Base-by-base conservation (phyloP, 1,139 yeast genomes). In the Pichia sp. region DNA sequence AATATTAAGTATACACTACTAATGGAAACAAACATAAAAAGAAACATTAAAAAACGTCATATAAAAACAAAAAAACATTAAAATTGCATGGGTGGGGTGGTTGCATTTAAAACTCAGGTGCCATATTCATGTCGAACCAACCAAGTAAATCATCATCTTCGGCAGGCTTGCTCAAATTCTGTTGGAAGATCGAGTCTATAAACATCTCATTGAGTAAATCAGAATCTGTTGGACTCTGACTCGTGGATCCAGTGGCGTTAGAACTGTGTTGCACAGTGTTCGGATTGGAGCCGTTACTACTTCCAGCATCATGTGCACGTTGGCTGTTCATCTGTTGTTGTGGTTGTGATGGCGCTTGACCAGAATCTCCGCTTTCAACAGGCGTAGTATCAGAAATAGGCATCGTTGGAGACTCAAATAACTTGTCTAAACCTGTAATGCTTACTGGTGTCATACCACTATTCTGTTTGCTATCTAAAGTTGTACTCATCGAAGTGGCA, bases 61-160 rank as follows among this genome's bases (percentile, higher is more conserved):
- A 30, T n/a, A n/a, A n/a, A n/a, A n/a, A n/a, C n/a, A n/a, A n/a
- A n/a, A n/a, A n/a, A n/a, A n/a, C n/a, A n/a, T n/a, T n/a, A n/a
- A n/a, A n/a, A n/a, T n/a, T n/a, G n/a, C n/a, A n/a, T n/a, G n/a
- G n/a, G n/a, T n/a, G n/a, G 24, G 20, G 24, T 3, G 9, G 18
- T 18, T 2, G 36, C 14, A 11, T 10, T 18, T 55, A 77, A 56
- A 78, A 77, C 52, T 76, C 80, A 0, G 81, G 81, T 5, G 77
- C 78, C 81, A 77, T 75, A 53, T 77, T 77, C 59, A 73, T 81
- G 62, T 90, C 96, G 71, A 90, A 85, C 96, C 96, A 91, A n/a
- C 97, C 97, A 44, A 91, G 71, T 62, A 91, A 85, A 62, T 90
- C 97, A 62, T 90, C 97, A 50, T 80, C 80, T 57, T 86, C 88